Conservation (phyloP, 2,329 filamentous ascomycete species). For the Paecilomyces fulvus region DNA sequence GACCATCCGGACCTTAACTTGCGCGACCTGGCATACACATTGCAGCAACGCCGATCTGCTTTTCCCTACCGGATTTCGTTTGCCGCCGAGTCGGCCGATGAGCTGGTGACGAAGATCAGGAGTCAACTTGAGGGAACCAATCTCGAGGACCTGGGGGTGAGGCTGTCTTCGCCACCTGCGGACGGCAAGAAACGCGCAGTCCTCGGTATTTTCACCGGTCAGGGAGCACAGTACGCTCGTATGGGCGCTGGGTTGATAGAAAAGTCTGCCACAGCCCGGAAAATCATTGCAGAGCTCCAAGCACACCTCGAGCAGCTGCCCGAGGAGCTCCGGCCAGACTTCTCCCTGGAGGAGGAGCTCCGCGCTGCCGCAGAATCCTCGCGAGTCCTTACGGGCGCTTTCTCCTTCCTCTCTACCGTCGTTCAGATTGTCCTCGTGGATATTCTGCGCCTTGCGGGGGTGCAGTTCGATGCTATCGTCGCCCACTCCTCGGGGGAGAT, state of each 20-base stretch:
- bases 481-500: conserved; percentile 46
- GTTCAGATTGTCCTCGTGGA: conserved; percentile 14
- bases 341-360: too few species aligned
- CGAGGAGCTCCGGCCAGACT: too few species aligned
- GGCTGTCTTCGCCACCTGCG: too few species aligned
- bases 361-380: too few species aligned
- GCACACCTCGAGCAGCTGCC: conserved; percentile 5
- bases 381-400: too few species aligned
- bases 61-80: neutral
- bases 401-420: conserved; percentile 11
- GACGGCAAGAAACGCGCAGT: neutral
- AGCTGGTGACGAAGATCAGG: conserved; percentile 1
- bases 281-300: neutral
- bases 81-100: neutral
- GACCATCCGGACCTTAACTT: neutral
- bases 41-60: neutral
- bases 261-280: neutral
- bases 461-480: conserved; percentile 29
- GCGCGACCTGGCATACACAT: neutral
- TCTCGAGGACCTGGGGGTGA: too few species aligned
- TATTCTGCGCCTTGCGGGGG: conserved; percentile 15
- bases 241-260: conserved; percentile 14
- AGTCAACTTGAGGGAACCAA: too few species aligned
- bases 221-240: conserved; percentile 22
- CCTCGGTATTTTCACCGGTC: conserved; percentile 23